Evolutionary conservation across 345 rosid species (phyloP).

Genomic region (Stellera chamaejasme): DNA sequence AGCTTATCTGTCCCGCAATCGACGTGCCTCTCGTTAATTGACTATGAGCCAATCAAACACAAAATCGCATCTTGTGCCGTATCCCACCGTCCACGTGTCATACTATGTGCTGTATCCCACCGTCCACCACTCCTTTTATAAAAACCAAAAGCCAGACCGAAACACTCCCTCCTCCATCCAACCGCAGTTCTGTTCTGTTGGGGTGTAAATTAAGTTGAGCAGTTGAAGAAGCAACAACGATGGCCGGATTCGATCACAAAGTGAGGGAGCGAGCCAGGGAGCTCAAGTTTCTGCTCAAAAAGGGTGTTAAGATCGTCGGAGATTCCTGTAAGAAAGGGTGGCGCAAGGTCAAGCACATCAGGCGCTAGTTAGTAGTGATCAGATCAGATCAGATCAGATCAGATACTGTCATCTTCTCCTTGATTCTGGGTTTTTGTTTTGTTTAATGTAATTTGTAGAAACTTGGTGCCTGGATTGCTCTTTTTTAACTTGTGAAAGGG

Average conservation of each 20-base stretch:
- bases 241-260: slow-evolving; percentile 75
- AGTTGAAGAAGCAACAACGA: background rate
- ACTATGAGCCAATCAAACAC: background rate
- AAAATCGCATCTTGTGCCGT: background rate
- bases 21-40: slow-evolving; percentile 12
- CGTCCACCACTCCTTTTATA: background rate
- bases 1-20: slow-evolving; percentile 15
- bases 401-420: background rate
- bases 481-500: too few relatives aligned
- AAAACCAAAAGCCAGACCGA: background rate
- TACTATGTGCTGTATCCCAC: slow-evolving; percentile 27
- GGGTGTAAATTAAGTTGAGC: background rate
- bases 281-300: slow-evolving; percentile 54
- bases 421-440: background rate
- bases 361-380: slow-evolving; percentile 43
- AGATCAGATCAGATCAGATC: too few relatives aligned
- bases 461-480: too few relatives aligned
- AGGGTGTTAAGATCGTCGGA: slow-evolving; percentile 65
- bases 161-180: background rate
- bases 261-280: slow-evolving; percentile 72
- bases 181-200: background rate
- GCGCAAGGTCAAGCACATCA: slow-evolving; percentile 69
- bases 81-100: slow-evolving; percentile 18
- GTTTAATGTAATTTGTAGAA: too few relatives aligned
- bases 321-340: slow-evolving; percentile 87